Base-by-base conservation (phyloP, 176 grass and related monocot species). In the Oryza glumipatula region DNA sequence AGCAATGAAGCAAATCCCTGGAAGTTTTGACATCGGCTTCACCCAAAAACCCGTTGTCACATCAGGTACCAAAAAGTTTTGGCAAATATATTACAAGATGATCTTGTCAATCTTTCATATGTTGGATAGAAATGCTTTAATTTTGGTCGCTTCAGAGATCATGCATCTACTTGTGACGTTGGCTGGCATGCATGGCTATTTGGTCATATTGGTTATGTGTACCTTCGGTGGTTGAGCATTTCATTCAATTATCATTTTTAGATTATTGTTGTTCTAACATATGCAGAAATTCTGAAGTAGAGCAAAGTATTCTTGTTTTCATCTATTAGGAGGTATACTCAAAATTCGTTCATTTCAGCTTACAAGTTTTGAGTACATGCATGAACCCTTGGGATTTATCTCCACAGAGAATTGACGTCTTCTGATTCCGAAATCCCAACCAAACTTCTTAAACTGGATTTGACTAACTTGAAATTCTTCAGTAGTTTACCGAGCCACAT, bases 1-100 rank as follows among this genome's bases (percentile, higher is more conserved):
- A 60, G 85, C 64, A 82, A 82, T 9, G 64, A 82, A 60, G 85
- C 64, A 82, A 82, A 82, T 9, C 17, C n/a, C 21, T 4, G 21
- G 58, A 61, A 23, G 21, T 4, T 19, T 22, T 58, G 17, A 2
- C 58, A 5, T 61, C 13, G 19, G 21, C 21, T 21, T 22, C 58
- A 22, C 21, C 2, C 21, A 22, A 61, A 22, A 61, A 61, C 22
- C n/a, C 58, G n/a, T 1, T 58, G 58, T 9, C 58, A 22, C 7
- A 61, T 61, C 58, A 61, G 21, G 7, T 23, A 58, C 51, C 51
- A 60, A 60, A 60, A n/a, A 4, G 56, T 60, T 48, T n/a, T n/a
- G 56, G 56, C 56, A 21, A 60, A 60, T 60, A n/a, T 54, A n/a
- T 60, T n/a, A 15, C 51, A 54, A 54, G 16, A 60, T n/a, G 16